Base-by-base conservation (phyloP, 768 basidiomycete genomes). In the Albatrellus ellisii region DNA sequence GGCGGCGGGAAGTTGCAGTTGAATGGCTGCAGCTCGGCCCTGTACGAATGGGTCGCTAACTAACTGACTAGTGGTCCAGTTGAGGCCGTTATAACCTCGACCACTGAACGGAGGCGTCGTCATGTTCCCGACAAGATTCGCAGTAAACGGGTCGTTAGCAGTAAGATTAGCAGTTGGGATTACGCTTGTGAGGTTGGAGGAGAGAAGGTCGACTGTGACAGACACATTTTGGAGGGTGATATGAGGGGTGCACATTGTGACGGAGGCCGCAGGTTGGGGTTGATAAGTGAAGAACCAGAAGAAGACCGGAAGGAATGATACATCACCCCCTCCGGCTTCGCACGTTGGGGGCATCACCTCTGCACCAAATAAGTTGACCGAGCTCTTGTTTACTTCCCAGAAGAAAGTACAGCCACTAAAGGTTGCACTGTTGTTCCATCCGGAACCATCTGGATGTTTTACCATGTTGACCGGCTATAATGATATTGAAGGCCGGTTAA, bases 251-350 rank as follows among this genome's bases (percentile, higher is more conserved):
- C 75, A 76, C 38, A 71, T 59, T 5, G 69, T 67, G 5, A 69
- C 67, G 20, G 69, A 65, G 3, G 68, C 62, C 39, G 46, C 49
- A 1, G 65, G 52, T 21, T 49, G 36, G 12, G 70, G 65, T n/a
- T 56, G 45, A 53, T 62, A 67, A 34, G 60, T 61, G 55, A 75
- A 74, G 54, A 73, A 71, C 75, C 73, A 77, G 52, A 75, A 73
- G 17, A 72, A 59, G 14, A 72, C 62, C 0, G 74, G 73, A 12
- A 56, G 62, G 29, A 72, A 72, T 32, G 67, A 57, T 9, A 56
- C 49, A 3, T 60, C 57, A 7, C 53, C 44, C 15, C 42, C 5
- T 21, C 50, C 32, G 15, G 31, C 52, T 34, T 66, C 67, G 18
- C 37, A 46, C 26, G 33, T 35, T n/a, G 26, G 9, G n/a, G 43